Evolutionary conservation across 2,329 filamentous ascomycete genomes (phyloP).

Genomic region (Aureobasidium sp.): DNA sequence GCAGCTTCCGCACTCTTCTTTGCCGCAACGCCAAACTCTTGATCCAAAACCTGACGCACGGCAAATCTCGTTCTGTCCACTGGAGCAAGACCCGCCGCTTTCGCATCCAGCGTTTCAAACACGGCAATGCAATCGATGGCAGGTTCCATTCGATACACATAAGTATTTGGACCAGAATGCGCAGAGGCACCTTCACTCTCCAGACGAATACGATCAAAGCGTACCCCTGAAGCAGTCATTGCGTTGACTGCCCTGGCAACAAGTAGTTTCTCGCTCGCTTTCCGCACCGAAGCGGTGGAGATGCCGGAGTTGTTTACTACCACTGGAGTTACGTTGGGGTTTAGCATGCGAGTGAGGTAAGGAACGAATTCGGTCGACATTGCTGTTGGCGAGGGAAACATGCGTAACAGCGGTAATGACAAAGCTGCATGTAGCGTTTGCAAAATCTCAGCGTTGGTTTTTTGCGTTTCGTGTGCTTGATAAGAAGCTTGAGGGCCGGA

Average conservation of each 20-base stretch:
- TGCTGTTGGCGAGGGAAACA: conserved; percentile 70
- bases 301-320: conserved; percentile 52
- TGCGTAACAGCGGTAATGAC: conserved; percentile 60
- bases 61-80: conserved; percentile 71
- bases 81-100: conserved; percentile 30
- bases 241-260: conserved; percentile 71
- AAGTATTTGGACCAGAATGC: conserved; percentile 31
- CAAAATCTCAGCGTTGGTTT: conserved; percentile 66
- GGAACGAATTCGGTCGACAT: conserved; percentile 77
- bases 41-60: conserved; percentile 84
- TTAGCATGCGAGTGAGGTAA: conserved; percentile 72
- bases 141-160: conserved; percentile 93
- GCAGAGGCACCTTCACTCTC: conserved; percentile 39
- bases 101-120: conserved; percentile 57
- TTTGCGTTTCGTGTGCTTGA: conserved; percentile 68
- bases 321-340: conserved; percentile 85
- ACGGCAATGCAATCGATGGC: conserved; percentile 68
- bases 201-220: conserved; percentile 71
- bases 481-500: conserved; percentile 75
- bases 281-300: conserved; percentile 70
- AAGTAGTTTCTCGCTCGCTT: conserved; percentile 73
- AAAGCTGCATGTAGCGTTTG: conserved; percentile 65
- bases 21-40: conserved; percentile 72
- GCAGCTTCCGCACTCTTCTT: conserved; percentile 56
- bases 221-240: conserved; percentile 73